Evolutionary conservation across 1,284 basidiomycete genomes (phyloP), one percentile per base, ranked within the genome.

Genomic region (Cryptococcus amylolentus): DNA sequence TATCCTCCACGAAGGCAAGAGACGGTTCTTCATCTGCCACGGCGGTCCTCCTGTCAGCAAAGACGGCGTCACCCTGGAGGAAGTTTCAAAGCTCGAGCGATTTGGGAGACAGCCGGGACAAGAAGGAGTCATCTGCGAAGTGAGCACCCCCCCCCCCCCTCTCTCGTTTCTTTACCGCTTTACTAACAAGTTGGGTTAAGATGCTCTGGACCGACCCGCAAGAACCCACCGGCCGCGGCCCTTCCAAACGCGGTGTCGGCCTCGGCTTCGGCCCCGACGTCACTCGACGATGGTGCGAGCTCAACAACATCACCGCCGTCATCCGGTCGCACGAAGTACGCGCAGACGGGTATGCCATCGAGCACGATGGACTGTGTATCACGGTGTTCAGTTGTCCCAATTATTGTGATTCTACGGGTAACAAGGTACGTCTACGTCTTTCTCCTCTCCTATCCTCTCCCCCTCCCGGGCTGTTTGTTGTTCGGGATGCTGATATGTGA

Each of bases 261-360:
- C 87, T 96, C 62, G 86, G 89, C 9, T 98, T 98, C 76, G 95
- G 95, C 16, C 95, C 95, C 1, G 94, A 97, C 73, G 87, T 94
- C 20, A 94, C 90, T 3, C 82, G 82, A 67, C 80, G 84, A 54
- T 96, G 92, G 92, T 97, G 93, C 75, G 84, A 87, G 57, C 80
- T 88, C 38, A 97, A 96, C 75, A 84, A 86, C 42, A 82, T 97
- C 48, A 88, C 91, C 31, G 91, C 91, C 4, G 83, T 99, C 51
- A 87, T 98, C 67, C 88, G 96, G 52, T 93, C 90, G 65, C 96
- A 99, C 77, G 96, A 99, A 83, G 95, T 98, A 45, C 86, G 96
- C 56, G 91, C 95, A 81, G 80, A 78, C 13, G 82, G 83, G 0
- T 83, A 82, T 67, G 80, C 80, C 40, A 78, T 83, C 58, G 82